A percentile compares a stretch with the other conserved stretches of the same genome.
These are phyloP conservation scores for Heritiera littoralis DNA, from an alignment of 345 rosid species.

Conservation along the genomic window DNA sequence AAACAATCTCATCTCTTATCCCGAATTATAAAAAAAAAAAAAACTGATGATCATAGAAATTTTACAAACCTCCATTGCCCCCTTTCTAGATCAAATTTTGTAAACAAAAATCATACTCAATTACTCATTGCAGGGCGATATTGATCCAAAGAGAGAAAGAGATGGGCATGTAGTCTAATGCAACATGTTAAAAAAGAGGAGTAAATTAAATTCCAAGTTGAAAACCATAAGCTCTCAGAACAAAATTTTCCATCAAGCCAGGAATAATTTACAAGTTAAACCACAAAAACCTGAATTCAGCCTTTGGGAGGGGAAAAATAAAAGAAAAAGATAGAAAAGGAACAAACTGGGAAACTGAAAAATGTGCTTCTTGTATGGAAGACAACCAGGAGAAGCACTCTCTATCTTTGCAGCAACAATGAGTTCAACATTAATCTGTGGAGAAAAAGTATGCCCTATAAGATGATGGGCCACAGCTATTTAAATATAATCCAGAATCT, in stretches of 20 bases:
- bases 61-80: too few relatives aligned
- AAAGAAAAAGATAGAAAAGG: neutral
- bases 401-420: neutral
- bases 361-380: neutral
- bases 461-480: neutral
- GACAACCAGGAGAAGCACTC: neutral
- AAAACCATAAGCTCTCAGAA: neutral
- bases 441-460: neutral
- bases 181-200: neutral
- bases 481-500: neutral
- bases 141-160: too few relatives aligned
- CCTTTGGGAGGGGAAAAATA: neutral
- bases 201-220: neutral
- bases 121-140: too few relatives aligned
- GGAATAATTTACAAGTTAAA: neutral
- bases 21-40: too few relatives aligned
- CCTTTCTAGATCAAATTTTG: too few relatives aligned
- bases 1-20: too few relatives aligned
- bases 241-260: neutral
- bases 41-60: too few relatives aligned
- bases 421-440: neutral
- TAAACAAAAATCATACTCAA: too few relatives aligned
- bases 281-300: neutral
- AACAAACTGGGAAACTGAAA: neutral
- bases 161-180: too few relatives aligned